These are phyloP conservation scores for Hymenoscyphus repandus DNA, from an alignment of 2,329 filamentous ascomycete genomes.

Conservation along the genomic window DNA sequence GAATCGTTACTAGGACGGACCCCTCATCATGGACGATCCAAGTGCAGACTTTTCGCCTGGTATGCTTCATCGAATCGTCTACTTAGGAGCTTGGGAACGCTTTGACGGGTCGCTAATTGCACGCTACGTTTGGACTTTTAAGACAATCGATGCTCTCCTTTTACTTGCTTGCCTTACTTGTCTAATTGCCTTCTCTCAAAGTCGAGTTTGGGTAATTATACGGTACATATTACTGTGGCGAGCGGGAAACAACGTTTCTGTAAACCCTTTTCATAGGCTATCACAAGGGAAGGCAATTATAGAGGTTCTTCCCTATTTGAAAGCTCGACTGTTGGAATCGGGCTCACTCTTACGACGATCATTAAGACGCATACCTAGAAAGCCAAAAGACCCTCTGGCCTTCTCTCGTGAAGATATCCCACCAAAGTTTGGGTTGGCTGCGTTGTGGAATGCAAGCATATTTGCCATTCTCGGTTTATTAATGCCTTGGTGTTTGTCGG, in stretches of 20 bases:
- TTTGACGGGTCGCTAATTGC: not conserved
- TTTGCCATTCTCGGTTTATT: not conserved
- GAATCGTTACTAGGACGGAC: too few species aligned
- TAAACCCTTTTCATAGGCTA: not conserved
- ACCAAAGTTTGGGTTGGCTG: not conserved
- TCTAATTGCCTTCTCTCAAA: not conserved
- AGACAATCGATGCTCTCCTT: not conserved
- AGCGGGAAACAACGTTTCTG: not conserved
- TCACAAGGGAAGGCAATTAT: slow-evolving; percentile 1
- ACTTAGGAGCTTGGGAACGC: slow-evolving; percentile 4
- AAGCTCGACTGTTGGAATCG: not conserved
- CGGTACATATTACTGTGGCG: not conserved
- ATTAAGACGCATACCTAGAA: not conserved
- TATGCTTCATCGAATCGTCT: not conserved
- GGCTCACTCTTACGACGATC: not conserved
- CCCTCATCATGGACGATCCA: too few species aligned
- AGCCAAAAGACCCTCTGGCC: too few species aligned
- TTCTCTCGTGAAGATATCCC: not conserved
- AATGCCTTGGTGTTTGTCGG: not conserved
- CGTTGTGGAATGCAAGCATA: not conserved
- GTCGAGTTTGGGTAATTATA: not conserved
- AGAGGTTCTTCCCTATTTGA: not conserved
- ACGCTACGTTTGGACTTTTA: not conserved
- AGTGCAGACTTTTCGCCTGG: too few species aligned
- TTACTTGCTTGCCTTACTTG: not conserved